Percentiles rank a stretch among this genome's conserved stretches.
These are phyloP conservation scores for Fagopyrum esculentum DNA, from an alignment of 148 eudicot genomes.

Conservation along the genomic window DNA sequence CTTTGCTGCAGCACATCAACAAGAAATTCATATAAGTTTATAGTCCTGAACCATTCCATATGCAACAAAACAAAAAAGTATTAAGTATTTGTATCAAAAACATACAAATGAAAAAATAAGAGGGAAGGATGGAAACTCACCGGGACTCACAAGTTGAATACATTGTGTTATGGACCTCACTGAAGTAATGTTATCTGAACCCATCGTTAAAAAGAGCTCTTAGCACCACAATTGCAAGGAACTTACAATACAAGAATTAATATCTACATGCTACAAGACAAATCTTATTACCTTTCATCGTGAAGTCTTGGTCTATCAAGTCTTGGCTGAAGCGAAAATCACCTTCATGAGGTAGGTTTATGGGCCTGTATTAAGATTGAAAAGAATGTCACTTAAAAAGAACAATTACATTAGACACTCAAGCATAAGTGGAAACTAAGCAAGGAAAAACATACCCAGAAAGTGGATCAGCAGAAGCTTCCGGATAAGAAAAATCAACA, in stretches of 20 bases:
- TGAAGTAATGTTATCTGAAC: slow-evolving; percentile 52
- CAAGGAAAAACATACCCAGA: slow-evolving; percentile 32
- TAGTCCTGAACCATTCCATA: background rate
- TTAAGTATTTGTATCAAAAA: background rate
- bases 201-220: slow-evolving; percentile 21
- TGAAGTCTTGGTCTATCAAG: slow-evolving; percentile 22
- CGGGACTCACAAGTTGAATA: slow-evolving; percentile 61
- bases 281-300: slow-evolving; percentile 23
- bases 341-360: slow-evolving; percentile 22
- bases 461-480: slow-evolving; percentile 35
- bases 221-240: slow-evolving; percentile 1
- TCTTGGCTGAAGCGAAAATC: slow-evolving; percentile 32
- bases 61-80: background rate
- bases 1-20: slow-evolving; percentile 1
- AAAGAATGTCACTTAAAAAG: background rate
- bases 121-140: slow-evolving; percentile 28
- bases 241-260: background rate
- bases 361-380: slow-evolving; percentile 32
- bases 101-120: background rate
- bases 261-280: background rate
- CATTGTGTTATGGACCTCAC: slow-evolving; percentile 62
- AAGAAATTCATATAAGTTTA: background rate
- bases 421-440: background rate
- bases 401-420: background rate
- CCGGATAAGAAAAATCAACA: slow-evolving; percentile 30